Evolutionary conservation across 768 basidiomycete genomes (phyloP).

Genomic region (Leccinum uliginosum): DNA sequence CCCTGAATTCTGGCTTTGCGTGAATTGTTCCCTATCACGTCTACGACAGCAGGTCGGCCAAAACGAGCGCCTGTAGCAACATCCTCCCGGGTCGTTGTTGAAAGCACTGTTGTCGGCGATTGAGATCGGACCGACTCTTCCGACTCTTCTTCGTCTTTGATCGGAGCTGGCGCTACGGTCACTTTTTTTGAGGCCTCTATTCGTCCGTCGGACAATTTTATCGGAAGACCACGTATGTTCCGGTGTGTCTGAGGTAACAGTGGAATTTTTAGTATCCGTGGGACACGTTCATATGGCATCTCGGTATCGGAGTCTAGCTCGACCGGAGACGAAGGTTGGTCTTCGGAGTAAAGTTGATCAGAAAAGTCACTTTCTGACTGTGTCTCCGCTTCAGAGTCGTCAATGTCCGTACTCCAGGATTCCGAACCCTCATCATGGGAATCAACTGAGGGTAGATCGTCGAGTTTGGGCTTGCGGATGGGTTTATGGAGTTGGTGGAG

Average conservation of each 20-base stretch:
- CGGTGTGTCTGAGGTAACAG: constrained; percentile 45
- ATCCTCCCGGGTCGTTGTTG: constrained; percentile 47
- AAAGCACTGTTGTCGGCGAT: constrained; percentile 21
- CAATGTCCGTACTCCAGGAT: constrained; percentile 44
- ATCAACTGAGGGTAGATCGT: constrained; percentile 66
- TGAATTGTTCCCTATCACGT: constrained; percentile 64
- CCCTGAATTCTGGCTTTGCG: constrained; percentile 61
- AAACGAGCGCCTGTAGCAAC: constrained; percentile 82
- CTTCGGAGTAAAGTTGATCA: constrained; percentile 11
- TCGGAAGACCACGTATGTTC: constrained; percentile 66
- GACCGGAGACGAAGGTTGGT: not conserved
- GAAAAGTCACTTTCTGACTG: constrained; percentile 9
- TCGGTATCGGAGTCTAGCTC: constrained; percentile 52
- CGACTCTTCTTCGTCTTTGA: constrained; percentile 28
- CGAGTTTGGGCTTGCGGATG: constrained; percentile 38
- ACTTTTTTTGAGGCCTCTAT: constrained; percentile 55
- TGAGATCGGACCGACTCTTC: constrained; percentile 35
- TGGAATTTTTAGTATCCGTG: constrained; percentile 48
- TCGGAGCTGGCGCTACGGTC: constrained; percentile 15
- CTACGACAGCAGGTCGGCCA: constrained; percentile 75
- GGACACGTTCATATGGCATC: constrained; percentile 67
- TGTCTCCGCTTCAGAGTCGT: constrained; percentile 28
- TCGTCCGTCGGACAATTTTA: constrained; percentile 80
- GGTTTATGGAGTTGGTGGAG: constrained; percentile 67
- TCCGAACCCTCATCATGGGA: constrained; percentile 61